Conservation (phyloP, 192 early-diverging fungal species). For the Backusella liffmaniae region DNA sequence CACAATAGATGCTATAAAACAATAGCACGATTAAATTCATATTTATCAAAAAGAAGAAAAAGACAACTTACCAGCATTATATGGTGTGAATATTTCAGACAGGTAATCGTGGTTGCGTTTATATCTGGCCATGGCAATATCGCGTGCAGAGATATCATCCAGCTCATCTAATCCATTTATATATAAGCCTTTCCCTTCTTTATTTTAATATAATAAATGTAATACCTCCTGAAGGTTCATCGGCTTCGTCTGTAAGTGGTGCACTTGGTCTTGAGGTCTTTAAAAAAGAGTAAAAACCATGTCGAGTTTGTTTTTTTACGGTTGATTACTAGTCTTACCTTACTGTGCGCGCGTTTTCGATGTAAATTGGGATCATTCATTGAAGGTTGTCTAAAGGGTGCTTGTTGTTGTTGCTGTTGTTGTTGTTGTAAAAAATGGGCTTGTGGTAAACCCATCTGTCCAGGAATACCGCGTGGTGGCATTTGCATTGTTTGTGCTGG, state of each 20-base stretch:
- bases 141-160: constrained; percentile 54
- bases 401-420: constrained; percentile 8
- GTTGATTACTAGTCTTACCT: neutral
- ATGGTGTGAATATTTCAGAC: constrained; percentile 65
- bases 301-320: neutral
- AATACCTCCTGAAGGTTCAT: constrained; percentile 58
- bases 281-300: neutral
- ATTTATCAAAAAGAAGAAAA: neutral
- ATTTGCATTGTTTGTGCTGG: neutral
- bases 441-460: neutral
- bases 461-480: constrained; percentile 5
- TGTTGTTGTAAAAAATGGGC: constrained; percentile 6
- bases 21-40: too few species aligned
- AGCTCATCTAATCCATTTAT: constrained; percentile 47
- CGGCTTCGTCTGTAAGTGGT: constrained; percentile 41
- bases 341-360: constrained; percentile 15
- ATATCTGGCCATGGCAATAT: constrained; percentile 63
- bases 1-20: constrained; percentile 29
- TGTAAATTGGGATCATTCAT: constrained; percentile 17
- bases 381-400: neutral
- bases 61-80: constrained; percentile 45
- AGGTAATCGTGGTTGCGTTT: constrained; percentile 65
- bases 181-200: neutral
- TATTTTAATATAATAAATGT: neutral
- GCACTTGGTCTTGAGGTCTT: neutral